These are phyloP conservation scores for Lodderomyces metapsilosis DNA, from an alignment of 1,139 yeast genomes.

Conservation along the genomic window DNA sequence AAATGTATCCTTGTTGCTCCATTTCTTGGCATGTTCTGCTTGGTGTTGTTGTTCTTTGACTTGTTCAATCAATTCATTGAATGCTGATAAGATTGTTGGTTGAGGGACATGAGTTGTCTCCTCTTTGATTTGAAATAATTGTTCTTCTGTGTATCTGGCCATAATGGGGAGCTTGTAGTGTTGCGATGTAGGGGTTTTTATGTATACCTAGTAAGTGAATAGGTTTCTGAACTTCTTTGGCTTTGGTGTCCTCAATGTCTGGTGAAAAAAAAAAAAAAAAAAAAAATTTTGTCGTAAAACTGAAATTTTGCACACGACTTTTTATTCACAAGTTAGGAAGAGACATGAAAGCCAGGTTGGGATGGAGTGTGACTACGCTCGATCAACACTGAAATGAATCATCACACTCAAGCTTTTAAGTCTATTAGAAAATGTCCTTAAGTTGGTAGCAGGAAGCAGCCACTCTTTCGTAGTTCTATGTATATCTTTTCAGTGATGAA, in stretches of 20 bases:
- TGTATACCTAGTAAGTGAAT: no score
- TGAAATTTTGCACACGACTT: constrained; percentile 4
- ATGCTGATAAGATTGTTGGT: constrained; percentile 62
- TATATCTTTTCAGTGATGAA: no score
- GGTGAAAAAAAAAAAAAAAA: constrained; percentile 4
- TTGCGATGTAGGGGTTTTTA: neutral
- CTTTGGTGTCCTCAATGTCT: neutral
- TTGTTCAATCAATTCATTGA: constrained; percentile 63
- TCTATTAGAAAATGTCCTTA: no score
- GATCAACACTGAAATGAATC: no score
- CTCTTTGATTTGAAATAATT: constrained; percentile 56
- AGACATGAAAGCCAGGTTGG: no score
- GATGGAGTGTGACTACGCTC: no score
- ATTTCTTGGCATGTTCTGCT: constrained; percentile 24
- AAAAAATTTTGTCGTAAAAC: neutral
- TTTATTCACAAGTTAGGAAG: neutral
- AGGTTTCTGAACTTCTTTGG: no score
- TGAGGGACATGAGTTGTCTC: constrained; percentile 55
- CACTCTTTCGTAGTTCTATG: no score
- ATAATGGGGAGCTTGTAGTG: constrained; percentile 20
- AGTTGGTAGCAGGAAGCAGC: no score
- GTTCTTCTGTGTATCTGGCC: constrained; percentile 71
- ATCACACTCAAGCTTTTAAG: no score
- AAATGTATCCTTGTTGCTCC: constrained; percentile 48
- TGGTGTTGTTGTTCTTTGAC: constrained; percentile 43